Base-by-base conservation (phyloP, 768 basidiomycete species). In the Phanerochaete carnosa region DNA sequence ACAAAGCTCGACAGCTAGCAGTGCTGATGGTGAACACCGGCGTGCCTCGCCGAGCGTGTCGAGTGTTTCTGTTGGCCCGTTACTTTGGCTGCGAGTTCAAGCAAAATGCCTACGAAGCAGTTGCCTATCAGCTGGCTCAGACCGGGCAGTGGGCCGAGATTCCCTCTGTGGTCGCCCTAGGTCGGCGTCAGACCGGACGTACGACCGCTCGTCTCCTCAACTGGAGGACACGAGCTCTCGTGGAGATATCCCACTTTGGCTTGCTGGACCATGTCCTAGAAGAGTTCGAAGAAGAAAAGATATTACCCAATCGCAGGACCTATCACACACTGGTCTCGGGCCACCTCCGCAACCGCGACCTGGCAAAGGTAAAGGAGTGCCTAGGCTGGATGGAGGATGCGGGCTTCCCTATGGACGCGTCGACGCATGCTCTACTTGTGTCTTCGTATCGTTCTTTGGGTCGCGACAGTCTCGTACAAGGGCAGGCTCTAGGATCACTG, bases 251-350 rank as follows among this genome's bases (percentile, higher is more conserved):
- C 58, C 72, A 79, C 30, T 89, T 80, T 65, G 68, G 71, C 26
- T 68, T 66, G 7, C 73, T 92, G 26, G 72, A 77, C 60, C 69
- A 67, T 43, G 75, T 82, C 1, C 71, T 88, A 46, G 68, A 76
- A 28, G 79, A 86, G 56, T 92, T 87, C 74, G 66, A 74, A 53
- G 66, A 68, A 28, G 73, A 78, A 52, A 68, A 75, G 1, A 63
- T 87, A 30, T 63, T 65, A 12, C 88, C 88, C 19, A 81, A 77
- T 49, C 79, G 83, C 43, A 78, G 83, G 64, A 90, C 90, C 3
- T 92, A 81, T 69, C 88, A 91, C 65, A 76, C 88, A 16, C 77
- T 92, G 39, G 73, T 92, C 13, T 79, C 83, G 12, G 88, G 85
- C 30, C 81, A 87, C 69, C 75, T 93, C 58, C 86, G 83, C 67